These are phyloP conservation scores for Nephelium lappaceum DNA, from an alignment of 345 rosid species.

Conservation along the genomic window DNA sequence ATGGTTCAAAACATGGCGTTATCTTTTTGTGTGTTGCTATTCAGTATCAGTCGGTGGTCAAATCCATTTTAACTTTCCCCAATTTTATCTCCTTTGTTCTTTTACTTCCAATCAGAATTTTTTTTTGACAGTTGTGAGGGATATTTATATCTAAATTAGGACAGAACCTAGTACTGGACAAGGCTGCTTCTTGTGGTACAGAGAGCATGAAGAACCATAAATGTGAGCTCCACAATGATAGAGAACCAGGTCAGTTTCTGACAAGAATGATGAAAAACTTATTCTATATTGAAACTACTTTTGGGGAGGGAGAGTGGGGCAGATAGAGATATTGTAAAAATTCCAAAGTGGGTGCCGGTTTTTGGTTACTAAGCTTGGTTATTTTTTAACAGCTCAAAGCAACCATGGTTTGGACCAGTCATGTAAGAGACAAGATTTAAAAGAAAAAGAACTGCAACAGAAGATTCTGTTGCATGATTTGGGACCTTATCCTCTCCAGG, in stretches of 20 bases:
- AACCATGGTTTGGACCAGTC: constrained; percentile 29
- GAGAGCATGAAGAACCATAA: constrained; percentile 31
- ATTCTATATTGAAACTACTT: constrained; percentile 6
- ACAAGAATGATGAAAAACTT: constrained; percentile 16
- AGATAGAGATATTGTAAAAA: background rate
- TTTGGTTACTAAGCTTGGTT: constrained; percentile 20
- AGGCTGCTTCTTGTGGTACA: constrained; percentile 28
- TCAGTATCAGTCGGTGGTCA: constrained; percentile 10
- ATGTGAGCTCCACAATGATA: constrained; percentile 21
- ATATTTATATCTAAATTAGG: constrained; percentile 29
- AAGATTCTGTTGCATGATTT: constrained; percentile 44
- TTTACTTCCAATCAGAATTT: background rate
- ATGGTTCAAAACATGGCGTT: constrained; percentile 6
- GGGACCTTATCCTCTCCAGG: constrained; percentile 50
- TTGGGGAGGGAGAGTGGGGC: background rate
- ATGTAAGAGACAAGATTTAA: constrained; percentile 30
- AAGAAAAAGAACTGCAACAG: constrained; percentile 34
- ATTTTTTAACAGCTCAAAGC: constrained; percentile 34
- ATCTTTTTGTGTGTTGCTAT: constrained; percentile 12
- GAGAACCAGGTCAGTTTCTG: constrained; percentile 38
- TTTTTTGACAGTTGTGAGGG: background rate
- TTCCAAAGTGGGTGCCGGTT: constrained; percentile 8
- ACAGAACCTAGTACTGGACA: constrained; percentile 44
- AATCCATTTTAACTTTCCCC: constrained; percentile 11
- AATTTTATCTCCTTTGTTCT: background rate